A percentile compares a stretch with the other conserved stretches of the same genome.
These are phyloP conservation scores for Microdochium nivale DNA, from an alignment of 2,329 filamentous ascomycete species.

Conservation along the genomic window DNA sequence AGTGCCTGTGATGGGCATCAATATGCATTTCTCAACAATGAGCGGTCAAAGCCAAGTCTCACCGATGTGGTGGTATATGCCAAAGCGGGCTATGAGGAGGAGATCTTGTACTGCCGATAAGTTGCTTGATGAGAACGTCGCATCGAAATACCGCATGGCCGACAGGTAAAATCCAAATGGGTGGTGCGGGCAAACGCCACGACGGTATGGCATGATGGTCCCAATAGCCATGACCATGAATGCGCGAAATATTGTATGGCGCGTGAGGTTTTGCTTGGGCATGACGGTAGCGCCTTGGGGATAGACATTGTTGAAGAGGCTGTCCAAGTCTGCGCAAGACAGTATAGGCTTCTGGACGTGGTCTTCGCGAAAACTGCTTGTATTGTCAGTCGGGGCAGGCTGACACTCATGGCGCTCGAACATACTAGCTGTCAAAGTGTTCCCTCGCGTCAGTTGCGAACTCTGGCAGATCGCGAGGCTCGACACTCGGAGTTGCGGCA, in stretches of 20 bases:
- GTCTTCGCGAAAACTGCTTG: background rate
- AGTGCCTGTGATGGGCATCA: background rate
- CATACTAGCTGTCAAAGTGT: constrained; percentile 1
- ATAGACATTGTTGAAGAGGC: background rate
- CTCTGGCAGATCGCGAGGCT: background rate
- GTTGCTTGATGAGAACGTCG: background rate
- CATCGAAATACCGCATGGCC: background rate
- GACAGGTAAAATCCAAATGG: constrained; percentile 1
- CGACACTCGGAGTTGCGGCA: background rate
- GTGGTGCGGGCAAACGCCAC: background rate
- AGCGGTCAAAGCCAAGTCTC: too few relatives aligned
- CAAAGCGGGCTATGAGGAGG: background rate
- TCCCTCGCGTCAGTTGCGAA: background rate
- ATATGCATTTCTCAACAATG: background rate
- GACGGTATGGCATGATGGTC: background rate
- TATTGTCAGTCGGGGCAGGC: background rate
- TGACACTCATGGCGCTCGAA: background rate
- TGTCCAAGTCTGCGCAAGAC: background rate
- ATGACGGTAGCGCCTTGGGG: too few relatives aligned
- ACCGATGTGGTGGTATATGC: constrained; percentile 1
- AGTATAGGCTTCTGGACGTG: background rate
- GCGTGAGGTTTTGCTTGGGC: background rate
- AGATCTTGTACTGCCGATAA: background rate
- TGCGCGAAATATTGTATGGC: background rate
- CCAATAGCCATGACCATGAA: constrained; percentile 1